Base-by-base conservation (phyloP, 2,329 filamentous ascomycete genomes). In the Simplicillium aogashimaense region DNA sequence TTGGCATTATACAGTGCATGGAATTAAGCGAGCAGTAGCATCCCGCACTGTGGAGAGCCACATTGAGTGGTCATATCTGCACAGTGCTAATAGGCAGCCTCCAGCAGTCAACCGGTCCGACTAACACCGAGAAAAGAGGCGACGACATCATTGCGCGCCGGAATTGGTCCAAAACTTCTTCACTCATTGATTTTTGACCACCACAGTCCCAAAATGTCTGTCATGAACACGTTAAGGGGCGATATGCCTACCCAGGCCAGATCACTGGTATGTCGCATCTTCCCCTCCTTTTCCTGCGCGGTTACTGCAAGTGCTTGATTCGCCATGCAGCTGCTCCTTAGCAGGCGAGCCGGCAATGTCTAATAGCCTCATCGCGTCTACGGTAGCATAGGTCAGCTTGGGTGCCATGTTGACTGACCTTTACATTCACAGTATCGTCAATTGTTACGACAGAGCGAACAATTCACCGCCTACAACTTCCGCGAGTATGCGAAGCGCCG, bases 391-490 rank as follows among this genome's bases (percentile, higher is more conserved):
- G 29, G 25, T n/a, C 32, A 36, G 9, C 9, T 25, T 25, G 9
- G 20, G 20, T 6, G 20, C 9, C 8, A 20, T 7, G 10, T 33
- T 33, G 15, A 42, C 52, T 54, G 35, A 53, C 31, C 5, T n/a
- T 12, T 15, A 32, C 11, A 11, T 34, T 28, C 14, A 10, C 48
- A 95, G 89, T 97, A 95, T 66, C 89, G 92, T 50, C 90, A 90
- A 56, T 71, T 98, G 53, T 72, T 97, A 54, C 84, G 89, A 52
- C 84, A 92, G 61, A 81, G 87, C 46, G 73, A 75, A 46, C 85
- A 95, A 57, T 97, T 98, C 63, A 78, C 87, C 46, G 79, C 84
- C 51, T 98, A 97, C 72, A 98, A 97, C 67, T 98, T 95, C 74
- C 80, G 92, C 66, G 90, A 95, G 62, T 98, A 98, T 64, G 89